Evolutionary conservation across 768 basidiomycete genomes (phyloP).

Genomic region (Rhizopogon vesiculosus): DNA sequence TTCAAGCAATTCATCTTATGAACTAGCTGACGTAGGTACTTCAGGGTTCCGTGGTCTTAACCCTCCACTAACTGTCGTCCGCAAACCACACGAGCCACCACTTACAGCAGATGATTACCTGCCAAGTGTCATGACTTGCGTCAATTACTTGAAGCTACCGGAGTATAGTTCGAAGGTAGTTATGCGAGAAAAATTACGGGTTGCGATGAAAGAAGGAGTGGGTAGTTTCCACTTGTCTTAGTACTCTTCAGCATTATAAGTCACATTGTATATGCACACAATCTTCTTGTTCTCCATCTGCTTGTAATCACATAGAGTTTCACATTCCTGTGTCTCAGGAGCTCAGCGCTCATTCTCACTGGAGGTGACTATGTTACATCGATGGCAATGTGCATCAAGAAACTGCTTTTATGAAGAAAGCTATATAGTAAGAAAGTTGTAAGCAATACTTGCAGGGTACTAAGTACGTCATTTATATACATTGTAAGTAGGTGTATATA

Average conservation of each 20-base stretch:
- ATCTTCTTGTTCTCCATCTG: not conserved
- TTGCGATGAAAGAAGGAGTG: constrained; percentile 90
- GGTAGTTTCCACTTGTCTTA: constrained; percentile 97
- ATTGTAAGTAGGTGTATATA: too few species aligned
- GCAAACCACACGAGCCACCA: constrained; percentile 92
- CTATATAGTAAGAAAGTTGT: too few species aligned
- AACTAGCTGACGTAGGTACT: not conserved
- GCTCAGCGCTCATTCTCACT: too few species aligned
- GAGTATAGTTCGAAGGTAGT: constrained; percentile 88
- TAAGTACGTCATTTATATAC: too few species aligned
- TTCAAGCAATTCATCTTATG: not conserved
- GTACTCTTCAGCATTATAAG: constrained; percentile 15
- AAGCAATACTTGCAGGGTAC: too few species aligned
- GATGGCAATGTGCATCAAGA: too few species aligned
- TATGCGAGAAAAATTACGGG: constrained; percentile 76
- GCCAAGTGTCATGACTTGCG: constrained; percentile 98
- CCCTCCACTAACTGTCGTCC: constrained; percentile 91
- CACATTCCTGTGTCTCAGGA: not conserved
- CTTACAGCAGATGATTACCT: constrained; percentile 91
- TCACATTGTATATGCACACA: constrained; percentile 19
- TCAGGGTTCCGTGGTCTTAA: constrained; percentile 92
- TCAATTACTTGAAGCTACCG: constrained; percentile 93
- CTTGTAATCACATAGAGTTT: constrained; percentile 7
- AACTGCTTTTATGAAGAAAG: too few species aligned
- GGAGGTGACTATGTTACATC: too few species aligned